These are phyloP conservation scores for Neospora caninum DNA, from an alignment of 169 alveolate species.

Conservation along the genomic window DNA sequence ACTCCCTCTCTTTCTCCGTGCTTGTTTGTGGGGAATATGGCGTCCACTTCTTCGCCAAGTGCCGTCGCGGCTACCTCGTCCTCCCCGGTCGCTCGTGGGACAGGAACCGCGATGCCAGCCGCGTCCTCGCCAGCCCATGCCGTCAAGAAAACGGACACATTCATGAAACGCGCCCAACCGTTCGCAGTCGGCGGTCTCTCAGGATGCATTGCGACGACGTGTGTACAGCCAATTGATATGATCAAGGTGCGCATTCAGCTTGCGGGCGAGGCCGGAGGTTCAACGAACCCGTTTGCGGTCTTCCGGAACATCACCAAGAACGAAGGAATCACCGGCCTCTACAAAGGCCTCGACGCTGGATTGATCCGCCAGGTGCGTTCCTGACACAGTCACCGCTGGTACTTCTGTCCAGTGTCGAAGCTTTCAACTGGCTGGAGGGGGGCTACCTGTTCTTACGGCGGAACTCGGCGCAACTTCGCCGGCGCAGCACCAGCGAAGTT, in stretches of 20 bases:
- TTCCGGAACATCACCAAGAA: constrained; percentile 71
- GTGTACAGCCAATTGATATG: constrained; percentile 89
- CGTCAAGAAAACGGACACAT: neutral
- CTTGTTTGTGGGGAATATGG: neutral
- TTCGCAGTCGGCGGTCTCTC: constrained; percentile 88
- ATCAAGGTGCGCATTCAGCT: constrained; percentile 88
- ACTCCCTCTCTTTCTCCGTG: no score
- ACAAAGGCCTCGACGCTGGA: constrained; percentile 96
- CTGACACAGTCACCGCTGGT: no score
- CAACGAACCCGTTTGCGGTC: constrained; percentile 78
- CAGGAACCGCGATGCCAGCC: neutral
- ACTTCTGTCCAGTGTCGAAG: no score
- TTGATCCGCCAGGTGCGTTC: constrained; percentile 87
- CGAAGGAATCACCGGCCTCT: constrained; percentile 78
- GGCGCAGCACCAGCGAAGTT: no score
- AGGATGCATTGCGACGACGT: constrained; percentile 89
- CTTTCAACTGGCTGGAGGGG: no score
- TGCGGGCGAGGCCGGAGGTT: constrained; percentile 85
- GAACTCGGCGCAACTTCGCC: no score
- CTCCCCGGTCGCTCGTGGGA: neutral
- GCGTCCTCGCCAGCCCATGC: neutral
- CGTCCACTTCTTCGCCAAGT: neutral
- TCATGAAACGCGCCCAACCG: constrained; percentile 74
- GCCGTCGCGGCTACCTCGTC: neutral
- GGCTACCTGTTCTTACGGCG: no score